A percentile compares a stretch with the other conserved stretches of the same genome.
Evolutionary conservation across 352 stramenopile species (phyloP).

Genomic region (Phytopythium cucurbitacearum): DNA sequence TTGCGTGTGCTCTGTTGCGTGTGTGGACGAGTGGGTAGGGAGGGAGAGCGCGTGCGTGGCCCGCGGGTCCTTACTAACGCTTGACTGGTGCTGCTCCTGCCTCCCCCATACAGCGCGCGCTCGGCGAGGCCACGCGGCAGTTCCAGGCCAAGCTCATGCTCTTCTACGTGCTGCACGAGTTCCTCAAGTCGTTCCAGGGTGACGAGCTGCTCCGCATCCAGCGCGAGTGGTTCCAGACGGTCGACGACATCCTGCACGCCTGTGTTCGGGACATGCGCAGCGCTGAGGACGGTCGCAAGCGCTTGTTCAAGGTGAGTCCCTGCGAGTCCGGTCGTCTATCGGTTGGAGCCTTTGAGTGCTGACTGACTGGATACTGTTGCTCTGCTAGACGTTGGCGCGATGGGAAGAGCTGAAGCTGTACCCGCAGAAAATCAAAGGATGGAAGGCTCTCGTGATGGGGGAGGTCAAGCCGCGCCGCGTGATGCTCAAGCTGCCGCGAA

Average conservation of each 20-base stretch:
- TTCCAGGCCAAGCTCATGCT: slow-evolving; percentile 85
- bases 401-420: slow-evolving; percentile 85
- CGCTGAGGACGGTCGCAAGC: slow-evolving; percentile 61
- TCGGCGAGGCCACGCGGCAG: slow-evolving; percentile 48
- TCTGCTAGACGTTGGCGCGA: slow-evolving; percentile 54
- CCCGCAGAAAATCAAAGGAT: slow-evolving; percentile 67
- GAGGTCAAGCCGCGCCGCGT: slow-evolving; percentile 62
- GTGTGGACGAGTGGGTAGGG: too few species aligned
- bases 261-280: slow-evolving; percentile 68
- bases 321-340: not conserved
- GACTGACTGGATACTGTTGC: not conserved
- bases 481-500: slow-evolving; percentile 46
- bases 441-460: slow-evolving; percentile 69
- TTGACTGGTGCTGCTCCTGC: slow-evolving; percentile 7
- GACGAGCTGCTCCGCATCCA: slow-evolving; percentile 53
- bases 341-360: not conserved
- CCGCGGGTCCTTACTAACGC: not conserved
- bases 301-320: slow-evolving; percentile 62
- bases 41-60: too few species aligned
- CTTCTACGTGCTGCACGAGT: slow-evolving; percentile 86
- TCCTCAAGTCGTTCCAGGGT: slow-evolving; percentile 76
- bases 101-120: slow-evolving; percentile 34
- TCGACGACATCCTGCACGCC: slow-evolving; percentile 72
- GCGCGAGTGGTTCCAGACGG: slow-evolving; percentile 75
- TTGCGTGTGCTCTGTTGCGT: too few species aligned